A percentile compares a stretch with the other conserved stretches of the same genome.
Evolutionary conservation across 768 basidiomycete genomes (phyloP).

Genomic region (Mycena rosella): DNA sequence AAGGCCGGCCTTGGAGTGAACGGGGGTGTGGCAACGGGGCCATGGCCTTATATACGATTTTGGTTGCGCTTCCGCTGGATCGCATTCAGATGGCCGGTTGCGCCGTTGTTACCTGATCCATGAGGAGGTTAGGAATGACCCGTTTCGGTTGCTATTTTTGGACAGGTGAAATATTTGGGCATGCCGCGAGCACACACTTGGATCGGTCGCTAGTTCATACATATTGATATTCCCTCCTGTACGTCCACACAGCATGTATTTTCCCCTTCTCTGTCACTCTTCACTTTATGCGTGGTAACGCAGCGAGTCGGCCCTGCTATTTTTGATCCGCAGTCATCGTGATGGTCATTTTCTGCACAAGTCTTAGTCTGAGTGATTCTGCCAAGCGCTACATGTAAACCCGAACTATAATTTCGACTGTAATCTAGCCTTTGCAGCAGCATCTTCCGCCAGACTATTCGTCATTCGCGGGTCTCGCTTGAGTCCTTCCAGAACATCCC

Average conservation of each 20-base stretch:
- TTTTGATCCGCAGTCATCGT: no score
- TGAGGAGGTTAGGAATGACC: not conserved
- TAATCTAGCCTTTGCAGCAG: conserved; percentile 62
- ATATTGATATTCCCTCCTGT: no score
- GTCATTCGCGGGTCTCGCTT: conserved; percentile 51
- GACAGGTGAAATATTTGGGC: no score
- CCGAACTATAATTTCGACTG: conserved; percentile 36
- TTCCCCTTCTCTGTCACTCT: no score
- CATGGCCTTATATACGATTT: conserved; percentile 30
- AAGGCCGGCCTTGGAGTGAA: conserved; percentile 52
- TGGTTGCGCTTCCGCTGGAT: not conserved
- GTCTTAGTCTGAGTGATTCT: not conserved
- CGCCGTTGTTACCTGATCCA: not conserved
- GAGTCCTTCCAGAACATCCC: conserved; percentile 62
- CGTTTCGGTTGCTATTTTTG: not conserved
- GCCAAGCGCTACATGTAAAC: not conserved
- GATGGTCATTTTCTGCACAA: no score
- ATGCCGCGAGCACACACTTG: no score
- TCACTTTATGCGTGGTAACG: no score
- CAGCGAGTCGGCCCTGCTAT: no score
- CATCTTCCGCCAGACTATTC: conserved; percentile 59
- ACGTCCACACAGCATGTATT: no score
- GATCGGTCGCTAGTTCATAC: no score
- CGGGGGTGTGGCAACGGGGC: conserved; percentile 37
- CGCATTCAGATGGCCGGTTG: conserved; percentile 17